Evolutionary conservation across 2,329 filamentous ascomycete species (phyloP).

Genomic region (Monilinia fructigena): DNA sequence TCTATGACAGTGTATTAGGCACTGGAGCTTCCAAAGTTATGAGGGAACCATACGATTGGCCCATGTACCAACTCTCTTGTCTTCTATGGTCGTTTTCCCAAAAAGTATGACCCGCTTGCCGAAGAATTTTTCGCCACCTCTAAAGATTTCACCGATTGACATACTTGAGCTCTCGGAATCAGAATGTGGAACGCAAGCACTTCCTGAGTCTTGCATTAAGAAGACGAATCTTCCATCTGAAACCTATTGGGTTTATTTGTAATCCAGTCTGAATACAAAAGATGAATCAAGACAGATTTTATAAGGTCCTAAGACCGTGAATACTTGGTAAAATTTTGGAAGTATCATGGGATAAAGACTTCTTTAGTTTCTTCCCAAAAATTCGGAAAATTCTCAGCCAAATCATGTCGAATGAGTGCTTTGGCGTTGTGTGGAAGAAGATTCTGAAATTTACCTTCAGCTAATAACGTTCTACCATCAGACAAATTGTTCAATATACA

Average conservation of each 20-base stretch:
- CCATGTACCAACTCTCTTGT: background rate
- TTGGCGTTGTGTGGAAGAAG: conserved; percentile 9
- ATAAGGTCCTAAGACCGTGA: conserved; percentile 8
- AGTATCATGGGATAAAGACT: conserved; percentile 11
- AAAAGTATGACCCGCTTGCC: conserved; percentile 6
- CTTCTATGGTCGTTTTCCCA: background rate
- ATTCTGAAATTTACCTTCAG: background rate
- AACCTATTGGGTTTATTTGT: background rate
- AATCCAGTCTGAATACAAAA: background rate
- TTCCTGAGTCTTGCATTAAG: conserved; percentile 4
- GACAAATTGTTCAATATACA: conserved; percentile 8
- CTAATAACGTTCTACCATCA: conserved; percentile 5
- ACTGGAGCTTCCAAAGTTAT: background rate
- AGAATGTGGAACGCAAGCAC: background rate
- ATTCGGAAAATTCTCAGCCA: conserved; percentile 12
- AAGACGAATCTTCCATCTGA: background rate
- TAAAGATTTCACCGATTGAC: conserved; percentile 12
- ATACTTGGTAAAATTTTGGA: conserved; percentile 16
- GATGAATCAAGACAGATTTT: background rate
- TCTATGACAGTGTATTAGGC: background rate
- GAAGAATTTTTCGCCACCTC: background rate
- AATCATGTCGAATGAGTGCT: conserved; percentile 8
- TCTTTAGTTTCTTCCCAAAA: conserved; percentile 13
- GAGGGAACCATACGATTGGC: background rate
- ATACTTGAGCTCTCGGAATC: conserved; percentile 7